Evolutionary conservation across 2,329 filamentous ascomycete species (phyloP).

Genomic region (Exophiala lecanii-corni): DNA sequence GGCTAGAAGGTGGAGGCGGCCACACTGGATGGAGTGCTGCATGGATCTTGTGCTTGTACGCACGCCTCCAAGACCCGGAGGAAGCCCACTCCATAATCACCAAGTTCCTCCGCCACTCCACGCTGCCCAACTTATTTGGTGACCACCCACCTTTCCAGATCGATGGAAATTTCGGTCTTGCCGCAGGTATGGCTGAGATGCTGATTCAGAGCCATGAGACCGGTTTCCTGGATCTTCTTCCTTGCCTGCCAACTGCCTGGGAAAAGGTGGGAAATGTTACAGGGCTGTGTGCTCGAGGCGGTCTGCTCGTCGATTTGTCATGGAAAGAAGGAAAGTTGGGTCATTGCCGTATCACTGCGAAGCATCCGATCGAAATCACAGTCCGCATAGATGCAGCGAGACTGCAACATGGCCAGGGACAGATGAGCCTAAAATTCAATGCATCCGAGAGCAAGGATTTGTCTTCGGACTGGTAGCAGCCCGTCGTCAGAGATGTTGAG

Average conservation of each 20-base stretch:
- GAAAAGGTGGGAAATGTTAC: conserved; percentile 31
- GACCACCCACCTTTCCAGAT: conserved; percentile 47
- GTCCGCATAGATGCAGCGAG: too few relatives aligned
- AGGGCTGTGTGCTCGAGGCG: conserved; percentile 35
- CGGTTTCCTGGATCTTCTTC: conserved; percentile 35
- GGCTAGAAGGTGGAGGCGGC: conserved; percentile 40
- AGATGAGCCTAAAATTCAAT: too few relatives aligned
- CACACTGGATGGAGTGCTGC: conserved; percentile 51
- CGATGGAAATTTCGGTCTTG: conserved; percentile 48
- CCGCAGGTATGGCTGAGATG: conserved; percentile 45
- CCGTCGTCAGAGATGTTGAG: too few relatives aligned
- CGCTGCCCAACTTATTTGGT: conserved; percentile 44
- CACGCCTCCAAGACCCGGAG: conserved; percentile 40
- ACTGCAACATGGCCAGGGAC: too few relatives aligned
- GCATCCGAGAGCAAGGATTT: too few relatives aligned
- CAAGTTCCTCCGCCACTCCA: conserved; percentile 38
- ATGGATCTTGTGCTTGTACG: conserved; percentile 49
- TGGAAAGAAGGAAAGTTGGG: conserved; percentile 33
- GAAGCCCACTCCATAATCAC: conserved; percentile 37
- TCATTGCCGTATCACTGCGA: too few relatives aligned
- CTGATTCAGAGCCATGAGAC: conserved; percentile 37
- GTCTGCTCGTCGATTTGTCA: conserved; percentile 36
- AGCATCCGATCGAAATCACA: too few relatives aligned
- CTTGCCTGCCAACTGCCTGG: conserved; percentile 38
- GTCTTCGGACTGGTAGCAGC: too few relatives aligned